phyloP scores from a whole-genome alignment of 1,284 basidiomycete species.

The Limonomyces culmigenus region DNA sequence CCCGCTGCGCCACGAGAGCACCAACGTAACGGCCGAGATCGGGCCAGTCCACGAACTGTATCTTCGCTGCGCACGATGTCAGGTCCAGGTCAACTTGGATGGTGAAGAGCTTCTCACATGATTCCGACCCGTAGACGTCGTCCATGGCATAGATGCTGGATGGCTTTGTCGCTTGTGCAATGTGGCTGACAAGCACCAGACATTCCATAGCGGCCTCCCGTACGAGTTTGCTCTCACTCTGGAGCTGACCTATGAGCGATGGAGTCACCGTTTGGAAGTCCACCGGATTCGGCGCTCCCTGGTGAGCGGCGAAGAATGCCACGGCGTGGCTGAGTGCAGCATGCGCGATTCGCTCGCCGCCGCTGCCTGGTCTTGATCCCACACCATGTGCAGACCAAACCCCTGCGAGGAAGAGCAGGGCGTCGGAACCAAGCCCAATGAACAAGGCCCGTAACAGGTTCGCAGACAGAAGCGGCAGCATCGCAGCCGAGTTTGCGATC shows the following conservation, averaged over 20 bases:
- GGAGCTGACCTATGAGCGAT: conserved; percentile 51
- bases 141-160: conserved; percentile 69
- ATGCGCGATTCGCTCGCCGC: conserved; percentile 13
- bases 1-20: conserved; percentile 30
- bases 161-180: conserved; percentile 25
- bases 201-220: conserved; percentile 52
- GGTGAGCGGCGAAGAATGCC: conserved; percentile 67
- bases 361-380: conserved; percentile 4
- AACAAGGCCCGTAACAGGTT: conserved; percentile 53
- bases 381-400: conserved; percentile 27
- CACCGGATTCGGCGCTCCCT: conserved; percentile 31
- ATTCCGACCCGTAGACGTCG: conserved; percentile 57
- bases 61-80: conserved; percentile 23
- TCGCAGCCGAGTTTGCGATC: conserved; percentile 35
- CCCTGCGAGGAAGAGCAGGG: conserved; percentile 69
- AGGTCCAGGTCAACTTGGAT: conserved; percentile 2
- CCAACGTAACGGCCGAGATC: conserved; percentile 58
- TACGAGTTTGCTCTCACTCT: conserved; percentile 30
- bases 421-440: conserved; percentile 47
- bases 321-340: conserved; percentile 46
- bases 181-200: conserved; percentile 29
- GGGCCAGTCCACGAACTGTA: conserved; percentile 68
- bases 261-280: conserved; percentile 87
- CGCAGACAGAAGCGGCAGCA: conserved; percentile 27
- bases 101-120: conserved; percentile 26